Conservation (phyloP, 495 filamentous ascomycete genomes). For the Aspergillus conjunctus region DNA sequence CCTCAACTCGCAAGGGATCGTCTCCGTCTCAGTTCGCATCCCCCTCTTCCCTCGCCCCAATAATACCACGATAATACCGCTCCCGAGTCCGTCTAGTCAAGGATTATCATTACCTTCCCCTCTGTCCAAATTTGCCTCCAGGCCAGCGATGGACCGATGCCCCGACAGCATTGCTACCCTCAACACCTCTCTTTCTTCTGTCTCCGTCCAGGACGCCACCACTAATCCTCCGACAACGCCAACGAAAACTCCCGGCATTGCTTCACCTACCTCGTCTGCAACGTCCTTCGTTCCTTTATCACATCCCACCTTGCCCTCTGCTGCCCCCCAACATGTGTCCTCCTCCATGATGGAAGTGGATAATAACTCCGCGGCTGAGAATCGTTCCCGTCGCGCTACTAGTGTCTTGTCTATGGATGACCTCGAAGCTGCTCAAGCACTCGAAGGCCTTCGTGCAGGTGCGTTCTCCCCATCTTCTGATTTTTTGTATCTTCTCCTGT, state of each 20-base stretch:
- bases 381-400: slow-evolving; percentile 48
- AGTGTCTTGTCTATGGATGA: slow-evolving; percentile 75
- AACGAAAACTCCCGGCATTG: slow-evolving; percentile 14
- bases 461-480: slow-evolving; percentile 9
- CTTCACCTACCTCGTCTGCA: slow-evolving; percentile 18
- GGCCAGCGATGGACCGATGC: slow-evolving; percentile 30
- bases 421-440: slow-evolving; percentile 83
- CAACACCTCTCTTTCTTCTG: slow-evolving; percentile 21
- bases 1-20: slow-evolving; percentile 14
- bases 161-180: slow-evolving; percentile 25
- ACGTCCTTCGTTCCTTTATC: slow-evolving; percentile 17
- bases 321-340: slow-evolving; percentile 36
- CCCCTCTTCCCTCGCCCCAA: not conserved
- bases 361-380: slow-evolving; percentile 33
- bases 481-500: not conserved
- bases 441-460: slow-evolving; percentile 85
- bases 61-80: not conserved
- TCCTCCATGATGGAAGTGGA: slow-evolving; percentile 47
- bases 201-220: slow-evolving; percentile 26
- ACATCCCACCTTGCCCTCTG: slow-evolving; percentile 16
- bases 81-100: not conserved
- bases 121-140: slow-evolving; percentile 5
- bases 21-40: slow-evolving; percentile 1
- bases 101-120: slow-evolving; percentile 7
- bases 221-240: slow-evolving; percentile 19